A percentile compares a stretch with the other conserved stretches of the same genome.
phyloP scores from a whole-genome alignment of 768 basidiomycete species.

The Boletus subcaerulescens region DNA sequence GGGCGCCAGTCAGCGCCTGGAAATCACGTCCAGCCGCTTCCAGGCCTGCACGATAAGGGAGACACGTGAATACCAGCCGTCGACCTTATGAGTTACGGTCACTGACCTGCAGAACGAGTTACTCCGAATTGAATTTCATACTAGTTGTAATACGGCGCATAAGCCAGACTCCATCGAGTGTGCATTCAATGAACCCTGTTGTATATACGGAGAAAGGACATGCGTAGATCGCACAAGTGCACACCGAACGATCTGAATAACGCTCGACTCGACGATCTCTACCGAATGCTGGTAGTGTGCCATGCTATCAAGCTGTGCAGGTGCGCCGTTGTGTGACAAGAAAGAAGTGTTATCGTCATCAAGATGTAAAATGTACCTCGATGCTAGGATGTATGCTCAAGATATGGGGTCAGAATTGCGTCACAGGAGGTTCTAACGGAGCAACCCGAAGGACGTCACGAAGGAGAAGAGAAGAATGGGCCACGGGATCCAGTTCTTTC shows the following conservation, averaged over 20 bases:
- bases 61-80: slow-evolving; percentile 23
- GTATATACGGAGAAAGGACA: slow-evolving; percentile 1
- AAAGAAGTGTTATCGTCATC: slow-evolving; percentile 2
- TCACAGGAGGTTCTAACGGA: slow-evolving; percentile 27
- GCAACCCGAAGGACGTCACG: slow-evolving; percentile 31
- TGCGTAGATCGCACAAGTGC: slow-evolving; percentile 8
- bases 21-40: slow-evolving; percentile 35
- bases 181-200: slow-evolving; percentile 27
- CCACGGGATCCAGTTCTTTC: slow-evolving; percentile 20
- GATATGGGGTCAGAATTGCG: slow-evolving; percentile 27
- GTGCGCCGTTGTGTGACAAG: slow-evolving; percentile 10
- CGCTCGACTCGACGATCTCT: slow-evolving; percentile 22
- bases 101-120: slow-evolving; percentile 31
- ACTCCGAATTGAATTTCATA: slow-evolving; percentile 38
- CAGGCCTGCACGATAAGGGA: slow-evolving; percentile 27
- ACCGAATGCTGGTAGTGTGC: slow-evolving; percentile 28
- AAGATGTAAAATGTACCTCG: slow-evolving; percentile 30
- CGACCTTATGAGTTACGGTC: slow-evolving; percentile 19
- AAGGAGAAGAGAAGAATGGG: slow-evolving; percentile 30
- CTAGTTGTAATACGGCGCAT: slow-evolving; percentile 22
- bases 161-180: slow-evolving; percentile 8
- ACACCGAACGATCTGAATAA: slow-evolving; percentile 32
- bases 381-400: slow-evolving; percentile 29
- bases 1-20: slow-evolving; percentile 32
- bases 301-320: slow-evolving; percentile 31